Base-by-base conservation (phyloP, 805 yeast genomes). In the Metschnikowia peoriensis region DNA sequence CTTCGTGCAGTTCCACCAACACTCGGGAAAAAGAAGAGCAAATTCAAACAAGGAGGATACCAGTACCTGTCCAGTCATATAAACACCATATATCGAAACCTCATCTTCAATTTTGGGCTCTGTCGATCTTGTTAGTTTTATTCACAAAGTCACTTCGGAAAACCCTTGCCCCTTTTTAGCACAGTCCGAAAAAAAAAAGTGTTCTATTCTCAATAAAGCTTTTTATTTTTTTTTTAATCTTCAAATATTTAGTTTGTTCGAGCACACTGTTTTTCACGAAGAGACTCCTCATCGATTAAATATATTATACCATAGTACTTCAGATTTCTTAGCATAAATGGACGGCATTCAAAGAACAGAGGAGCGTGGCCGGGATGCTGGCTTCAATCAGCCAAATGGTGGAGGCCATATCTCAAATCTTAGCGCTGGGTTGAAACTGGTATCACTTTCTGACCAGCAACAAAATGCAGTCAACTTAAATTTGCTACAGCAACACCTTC, bases 371-470 rank as follows among this genome's bases (percentile, higher is more conserved):
- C 16, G 40, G 10, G 51, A 56, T 35, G 37, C 9, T 12, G 50
- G 46, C 41, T 28, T 9, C 40, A 17, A 42, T 46, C 43, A 49
- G 39, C 15, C 52, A 14, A 44, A 49, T n/a, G 41, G 38, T 22
- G 52, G 50, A 5, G 61, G 55, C 7, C 72, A 75, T 50, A 77
- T 77, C 50, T 74, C 79, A 44, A 72, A 75, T 55, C 66, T 77
- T 46, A 71, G 77, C 7, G 81, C 79, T 2, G 81, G 81, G 15
- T 68, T 77, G 53, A 73, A 74, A 61, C 67, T 72, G 16, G 81
- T 77, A 1, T 60, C 68, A 27, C 69, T 77, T 37, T 57, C 63
- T n/a, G 78, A 73, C 51, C 77, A 72, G 50, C 75, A 76, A 44
- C 70, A 71, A 37, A 71, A 76, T 40, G 77, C 75, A 52, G 74